These are phyloP conservation scores for Candida andamanensis DNA, from an alignment of 805 yeast genomes.

Conservation along the genomic window DNA sequence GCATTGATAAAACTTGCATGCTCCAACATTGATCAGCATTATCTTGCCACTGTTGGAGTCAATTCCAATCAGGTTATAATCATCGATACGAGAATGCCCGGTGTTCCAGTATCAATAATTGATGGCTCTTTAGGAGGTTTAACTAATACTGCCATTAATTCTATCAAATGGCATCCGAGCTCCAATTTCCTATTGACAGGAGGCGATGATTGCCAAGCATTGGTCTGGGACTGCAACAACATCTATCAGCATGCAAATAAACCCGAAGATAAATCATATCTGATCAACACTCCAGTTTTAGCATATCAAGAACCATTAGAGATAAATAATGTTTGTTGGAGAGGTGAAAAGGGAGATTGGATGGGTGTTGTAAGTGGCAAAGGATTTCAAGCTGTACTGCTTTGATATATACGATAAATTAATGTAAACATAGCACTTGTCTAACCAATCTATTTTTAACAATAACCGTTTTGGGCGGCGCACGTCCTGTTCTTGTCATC, in stretches of 20 bases:
- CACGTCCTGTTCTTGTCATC: too few species aligned
- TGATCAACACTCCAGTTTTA: slow-evolving; percentile 26
- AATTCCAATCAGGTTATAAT: slow-evolving; percentile 61
- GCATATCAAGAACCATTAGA: slow-evolving; percentile 64
- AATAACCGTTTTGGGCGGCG: too few species aligned
- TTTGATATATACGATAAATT: too few species aligned
- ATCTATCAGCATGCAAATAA: slow-evolving; percentile 12
- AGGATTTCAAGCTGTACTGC: slow-evolving; percentile 64
- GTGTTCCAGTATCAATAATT: slow-evolving; percentile 66
- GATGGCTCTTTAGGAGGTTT: slow-evolving; percentile 46
- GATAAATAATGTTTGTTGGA: slow-evolving; percentile 74
- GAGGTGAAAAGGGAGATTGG: slow-evolving; percentile 66
- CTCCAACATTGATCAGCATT: slow-evolving; percentile 73
- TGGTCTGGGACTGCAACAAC: slow-evolving; percentile 58
- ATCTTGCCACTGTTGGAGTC: slow-evolving; percentile 76
- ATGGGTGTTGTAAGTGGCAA: slow-evolving; percentile 69
- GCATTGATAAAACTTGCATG: slow-evolving; percentile 77
- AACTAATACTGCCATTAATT: slow-evolving; percentile 64
- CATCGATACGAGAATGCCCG: slow-evolving; percentile 85
- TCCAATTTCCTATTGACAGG: slow-evolving; percentile 59
- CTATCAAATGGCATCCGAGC: slow-evolving; percentile 80
- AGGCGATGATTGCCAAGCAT: slow-evolving; percentile 68
- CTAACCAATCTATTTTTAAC: too few species aligned
- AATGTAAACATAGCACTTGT: too few species aligned
- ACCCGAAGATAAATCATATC: slow-evolving; percentile 1